These are phyloP conservation scores for Xylaria telfairii DNA, from an alignment of 495 filamentous ascomycete genomes.

Conservation along the genomic window DNA sequence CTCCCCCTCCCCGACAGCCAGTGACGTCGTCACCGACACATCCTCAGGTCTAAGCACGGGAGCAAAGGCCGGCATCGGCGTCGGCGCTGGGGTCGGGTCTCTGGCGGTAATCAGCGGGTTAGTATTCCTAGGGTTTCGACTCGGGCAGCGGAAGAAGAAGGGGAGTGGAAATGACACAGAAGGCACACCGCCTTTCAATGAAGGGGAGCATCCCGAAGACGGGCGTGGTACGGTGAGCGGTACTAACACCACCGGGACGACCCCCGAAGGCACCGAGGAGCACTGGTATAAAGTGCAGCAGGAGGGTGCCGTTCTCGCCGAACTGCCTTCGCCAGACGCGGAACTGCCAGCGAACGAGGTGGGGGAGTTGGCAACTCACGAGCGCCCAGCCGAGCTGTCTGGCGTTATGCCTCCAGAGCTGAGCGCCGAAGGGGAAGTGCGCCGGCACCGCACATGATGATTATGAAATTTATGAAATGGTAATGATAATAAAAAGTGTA, in stretches of 20 bases:
- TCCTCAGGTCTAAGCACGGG: constrained; percentile 26
- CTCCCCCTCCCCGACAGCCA: constrained; percentile 4
- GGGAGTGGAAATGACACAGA: not conserved
- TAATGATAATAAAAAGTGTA: constrained; percentile 5
- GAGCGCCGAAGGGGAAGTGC: constrained; percentile 24
- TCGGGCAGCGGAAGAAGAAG: constrained; percentile 21
- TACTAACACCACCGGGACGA: not conserved
- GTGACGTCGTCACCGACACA: not conserved
- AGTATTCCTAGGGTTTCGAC: constrained; percentile 31
- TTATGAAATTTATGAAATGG: constrained; percentile 4
- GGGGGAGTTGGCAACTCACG: constrained; percentile 28
- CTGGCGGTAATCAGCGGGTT: constrained; percentile 28
- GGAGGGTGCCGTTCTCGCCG: not conserved
- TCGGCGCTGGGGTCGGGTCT: constrained; percentile 28
- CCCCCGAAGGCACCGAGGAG: not conserved
- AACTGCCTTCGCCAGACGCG: constrained; percentile 3
- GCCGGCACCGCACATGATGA: not conserved
- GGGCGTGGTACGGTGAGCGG: not conserved
- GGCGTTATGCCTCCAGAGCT: constrained; percentile 29
- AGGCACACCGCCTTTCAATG: constrained; percentile 1
- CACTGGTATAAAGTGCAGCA: constrained; percentile 15
- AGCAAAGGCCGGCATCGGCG: constrained; percentile 37
- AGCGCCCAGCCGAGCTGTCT: constrained; percentile 30
- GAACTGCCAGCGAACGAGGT: not conserved
- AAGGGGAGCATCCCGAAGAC: not conserved